Conservation (phyloP, 2,329 filamentous ascomycete species). For the Cladorrhinum sp. region DNA sequence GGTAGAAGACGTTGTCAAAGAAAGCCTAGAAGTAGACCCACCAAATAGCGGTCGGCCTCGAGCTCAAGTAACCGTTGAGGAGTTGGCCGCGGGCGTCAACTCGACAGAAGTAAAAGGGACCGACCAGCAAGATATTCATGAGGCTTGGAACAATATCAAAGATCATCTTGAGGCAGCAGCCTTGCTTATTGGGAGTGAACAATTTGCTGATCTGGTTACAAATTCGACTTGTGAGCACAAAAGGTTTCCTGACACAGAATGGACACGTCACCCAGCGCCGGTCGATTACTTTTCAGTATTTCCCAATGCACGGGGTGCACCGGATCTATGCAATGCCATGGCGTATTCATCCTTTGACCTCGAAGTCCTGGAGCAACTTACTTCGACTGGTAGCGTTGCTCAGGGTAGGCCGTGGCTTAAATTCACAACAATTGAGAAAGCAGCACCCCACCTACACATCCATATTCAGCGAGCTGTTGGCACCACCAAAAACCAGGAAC, state of each 20-base stretch:
- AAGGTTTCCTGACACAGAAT: slow-evolving; percentile 12
- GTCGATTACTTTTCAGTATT: slow-evolving; percentile 55
- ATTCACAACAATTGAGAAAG: slow-evolving; percentile 69
- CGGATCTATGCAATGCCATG: slow-evolving; percentile 79
- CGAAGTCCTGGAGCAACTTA: slow-evolving; percentile 58
- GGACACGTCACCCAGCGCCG: slow-evolving; percentile 55
- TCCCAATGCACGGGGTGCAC: slow-evolving; percentile 41
- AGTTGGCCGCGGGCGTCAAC: not conserved
- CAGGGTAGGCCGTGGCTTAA: slow-evolving; percentile 53
- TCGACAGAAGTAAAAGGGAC: not conserved
- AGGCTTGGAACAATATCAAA: slow-evolving; percentile 15
- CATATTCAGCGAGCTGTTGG: slow-evolving; percentile 82
- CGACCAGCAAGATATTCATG: not conserved
- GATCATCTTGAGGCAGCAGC: slow-evolving; percentile 26
- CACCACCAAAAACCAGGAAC: slow-evolving; percentile 70
- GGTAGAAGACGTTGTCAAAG: slow-evolving; percentile 43
- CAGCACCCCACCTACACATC: slow-evolving; percentile 84
- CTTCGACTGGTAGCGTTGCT: too few species aligned
- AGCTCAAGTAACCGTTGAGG: not conserved
- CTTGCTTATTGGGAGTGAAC: not conserved
- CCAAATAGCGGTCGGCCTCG: slow-evolving; percentile 15
- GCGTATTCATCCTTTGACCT: slow-evolving; percentile 76
- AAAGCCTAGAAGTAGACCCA: slow-evolving; percentile 35
- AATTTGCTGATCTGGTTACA: not conserved
- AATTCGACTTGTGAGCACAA: not conserved